Conservation (phyloP, 2,329 filamentous ascomycete genomes). For the Tolypocladium inflatum region DNA sequence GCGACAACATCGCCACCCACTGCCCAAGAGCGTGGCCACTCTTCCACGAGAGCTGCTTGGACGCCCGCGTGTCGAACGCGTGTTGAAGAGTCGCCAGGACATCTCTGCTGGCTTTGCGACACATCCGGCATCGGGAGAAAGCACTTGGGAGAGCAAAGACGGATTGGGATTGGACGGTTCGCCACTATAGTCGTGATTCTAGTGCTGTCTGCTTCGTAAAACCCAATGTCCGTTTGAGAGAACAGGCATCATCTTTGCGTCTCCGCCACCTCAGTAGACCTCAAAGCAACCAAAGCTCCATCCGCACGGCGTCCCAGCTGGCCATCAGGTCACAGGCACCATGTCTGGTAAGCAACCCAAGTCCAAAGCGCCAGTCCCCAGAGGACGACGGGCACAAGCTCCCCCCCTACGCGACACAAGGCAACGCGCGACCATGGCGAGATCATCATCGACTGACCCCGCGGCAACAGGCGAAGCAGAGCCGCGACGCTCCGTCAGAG, state of each 20-base stretch:
- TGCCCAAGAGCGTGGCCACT: background rate
- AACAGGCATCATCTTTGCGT: conserved; percentile 12
- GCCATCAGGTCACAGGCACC: conserved; percentile 1
- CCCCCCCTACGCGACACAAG: background rate
- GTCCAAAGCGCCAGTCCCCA: background rate
- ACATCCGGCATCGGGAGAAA: background rate
- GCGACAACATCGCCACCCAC: background rate
- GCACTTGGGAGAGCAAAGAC: background rate
- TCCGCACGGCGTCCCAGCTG: conserved; percentile 1
- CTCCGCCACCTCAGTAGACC: conserved; percentile 18
- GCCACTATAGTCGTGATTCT: conserved; percentile 24
- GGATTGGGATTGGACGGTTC: conserved; percentile 1
- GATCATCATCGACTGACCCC: conserved; percentile 6
- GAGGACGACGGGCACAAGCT: background rate
- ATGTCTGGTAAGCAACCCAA: conserved; percentile 26
- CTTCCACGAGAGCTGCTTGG: background rate
- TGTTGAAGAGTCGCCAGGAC: background rate
- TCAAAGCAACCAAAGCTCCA: conserved; percentile 9
- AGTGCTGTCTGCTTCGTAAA: conserved; percentile 22
- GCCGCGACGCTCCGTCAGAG: conserved; percentile 86
- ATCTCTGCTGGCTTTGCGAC: background rate
- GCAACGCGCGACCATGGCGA: conserved; percentile 1
- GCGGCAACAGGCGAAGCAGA: conserved; percentile 46
- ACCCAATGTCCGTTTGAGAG: conserved; percentile 17
- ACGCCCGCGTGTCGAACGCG: background rate